Base-by-base conservation (phyloP, 2,329 filamentous ascomycete species). In the Oidium heveae region DNA sequence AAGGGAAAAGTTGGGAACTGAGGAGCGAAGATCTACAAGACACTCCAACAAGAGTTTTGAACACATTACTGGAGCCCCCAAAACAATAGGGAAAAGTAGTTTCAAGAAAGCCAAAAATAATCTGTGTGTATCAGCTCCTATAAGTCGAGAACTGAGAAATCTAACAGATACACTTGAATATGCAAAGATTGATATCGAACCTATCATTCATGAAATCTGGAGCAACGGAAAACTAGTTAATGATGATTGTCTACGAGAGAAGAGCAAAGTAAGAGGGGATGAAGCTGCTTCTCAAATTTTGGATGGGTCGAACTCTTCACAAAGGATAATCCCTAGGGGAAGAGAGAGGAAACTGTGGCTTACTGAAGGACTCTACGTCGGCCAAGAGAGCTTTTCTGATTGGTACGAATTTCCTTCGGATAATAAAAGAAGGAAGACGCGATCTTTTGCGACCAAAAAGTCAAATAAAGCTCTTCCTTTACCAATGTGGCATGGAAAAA, bases 301-400 rank as follows among this genome's bases (percentile, higher is more conserved):
- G 57, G 47, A 46, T 9, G 55, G 54, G 24, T 46, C 55, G 28
- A 15, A 22, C 22, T 10, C 15, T 9, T 34, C 63, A 54, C 10
- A 57, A 56, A 24, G 52, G 56, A 57, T 53, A 6, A 56, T 57
- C 16, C 34, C 51, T n/a, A 52, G 50, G 9, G 58, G 56, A 28
- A 59, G 56, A 36, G 63, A 61, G 52, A 59, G 60, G 37, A 66
- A 66, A 49, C 55, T 58, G 41, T 96, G 84, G 76, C 71, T 93
- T 54, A 72, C 74, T 54, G 84, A 87, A 65, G 91, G 89, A 10
- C 72, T 96, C 15, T 96, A 93, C 63, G 81, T 86, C 0, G 91
- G 91, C 32, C 89, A 95, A 66, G 36, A 55, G 10, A 53, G 47
- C 15, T 55, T 55, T 44, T 54, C 58, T 22, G 59, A 63, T 53